Evolutionary conservation across 2,329 filamentous ascomycete genomes (phyloP).

Genomic region (Apiospora sp.): DNA sequence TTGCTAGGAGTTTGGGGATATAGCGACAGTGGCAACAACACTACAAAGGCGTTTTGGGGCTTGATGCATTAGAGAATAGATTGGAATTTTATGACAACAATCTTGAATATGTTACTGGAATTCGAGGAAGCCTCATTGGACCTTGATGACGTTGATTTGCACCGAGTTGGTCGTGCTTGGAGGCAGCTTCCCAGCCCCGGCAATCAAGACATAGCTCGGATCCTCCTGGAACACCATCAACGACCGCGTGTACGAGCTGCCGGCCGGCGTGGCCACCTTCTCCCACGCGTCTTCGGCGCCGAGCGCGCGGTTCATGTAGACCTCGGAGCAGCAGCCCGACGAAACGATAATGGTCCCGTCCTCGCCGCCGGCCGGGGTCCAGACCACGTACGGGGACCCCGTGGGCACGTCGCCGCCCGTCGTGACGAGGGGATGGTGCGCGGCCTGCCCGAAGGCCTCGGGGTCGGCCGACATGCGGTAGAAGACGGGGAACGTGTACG

Average conservation of each 20-base stretch:
- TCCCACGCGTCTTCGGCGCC: slow-evolving; percentile 42
- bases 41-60: not conserved
- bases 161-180: slow-evolving; percentile 50
- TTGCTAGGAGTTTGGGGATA: slow-evolving; percentile 46
- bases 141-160: slow-evolving; percentile 37
- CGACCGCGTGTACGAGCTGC: slow-evolving; percentile 39
- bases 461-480: slow-evolving; percentile 43
- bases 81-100: not conserved
- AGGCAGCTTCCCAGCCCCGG: slow-evolving; percentile 48
- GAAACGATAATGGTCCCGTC: slow-evolving; percentile 44
- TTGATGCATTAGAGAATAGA: not conserved
- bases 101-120: too few species aligned
- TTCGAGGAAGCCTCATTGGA: not conserved
- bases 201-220: slow-evolving; percentile 40
- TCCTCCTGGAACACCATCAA: slow-evolving; percentile 39
- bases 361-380: slow-evolving; percentile 41
- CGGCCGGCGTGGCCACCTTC: slow-evolving; percentile 37
- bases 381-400: slow-evolving; percentile 45
- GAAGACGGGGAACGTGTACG: slow-evolving; percentile 41
- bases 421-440: slow-evolving; percentile 34
- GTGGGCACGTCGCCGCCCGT: slow-evolving; percentile 38
- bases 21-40: slow-evolving; percentile 39
- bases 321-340: slow-evolving; percentile 40
- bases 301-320: slow-evolving; percentile 42
- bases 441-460: slow-evolving; percentile 36